Percentiles rank a stretch among this genome's conserved stretches.
Conservation (phyloP, 345 rosid species). For the Microthlaspi erraticum region DNA sequence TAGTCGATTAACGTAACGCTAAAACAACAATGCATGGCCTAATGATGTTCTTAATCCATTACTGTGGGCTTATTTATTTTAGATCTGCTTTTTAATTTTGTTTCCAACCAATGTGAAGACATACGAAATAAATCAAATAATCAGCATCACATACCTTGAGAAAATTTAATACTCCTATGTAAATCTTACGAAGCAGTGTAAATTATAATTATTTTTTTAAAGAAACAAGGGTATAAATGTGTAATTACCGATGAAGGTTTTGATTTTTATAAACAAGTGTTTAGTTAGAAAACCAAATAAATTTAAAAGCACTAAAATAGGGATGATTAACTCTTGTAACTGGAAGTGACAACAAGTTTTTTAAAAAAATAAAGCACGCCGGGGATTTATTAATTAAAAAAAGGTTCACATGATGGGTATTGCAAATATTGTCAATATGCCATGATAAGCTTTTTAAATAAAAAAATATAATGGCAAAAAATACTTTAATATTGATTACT, state of each 20-base stretch:
- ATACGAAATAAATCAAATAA: not conserved
- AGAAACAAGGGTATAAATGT: not conserved
- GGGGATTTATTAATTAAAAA: conserved; percentile 13
- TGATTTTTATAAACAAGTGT: not conserved
- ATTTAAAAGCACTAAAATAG: not conserved
- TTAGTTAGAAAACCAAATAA: not conserved
- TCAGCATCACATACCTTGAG: not conserved
- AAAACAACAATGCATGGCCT: no score
- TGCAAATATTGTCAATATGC: conserved; percentile 37
- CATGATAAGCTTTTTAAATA: conserved; percentile 22
- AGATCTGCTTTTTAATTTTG: not conserved
- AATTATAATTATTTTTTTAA: not conserved
- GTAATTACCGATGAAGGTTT: conserved; percentile 14
- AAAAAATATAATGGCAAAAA: conserved; percentile 5
- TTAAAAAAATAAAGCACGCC: conserved; percentile 38
- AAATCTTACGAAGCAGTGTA: no score
- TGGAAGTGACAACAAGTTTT: conserved; percentile 28
- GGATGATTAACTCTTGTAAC: conserved; percentile 9
- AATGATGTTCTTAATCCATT: no score
- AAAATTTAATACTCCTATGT: no score
- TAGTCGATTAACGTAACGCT: no score
- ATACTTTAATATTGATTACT: not conserved
- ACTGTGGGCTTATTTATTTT: no score
- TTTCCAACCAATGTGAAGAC: not conserved
- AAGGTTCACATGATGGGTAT: conserved; percentile 36